phyloP scores from a whole-genome alignment of 345 rosid species.

The Salix viminalis region DNA sequence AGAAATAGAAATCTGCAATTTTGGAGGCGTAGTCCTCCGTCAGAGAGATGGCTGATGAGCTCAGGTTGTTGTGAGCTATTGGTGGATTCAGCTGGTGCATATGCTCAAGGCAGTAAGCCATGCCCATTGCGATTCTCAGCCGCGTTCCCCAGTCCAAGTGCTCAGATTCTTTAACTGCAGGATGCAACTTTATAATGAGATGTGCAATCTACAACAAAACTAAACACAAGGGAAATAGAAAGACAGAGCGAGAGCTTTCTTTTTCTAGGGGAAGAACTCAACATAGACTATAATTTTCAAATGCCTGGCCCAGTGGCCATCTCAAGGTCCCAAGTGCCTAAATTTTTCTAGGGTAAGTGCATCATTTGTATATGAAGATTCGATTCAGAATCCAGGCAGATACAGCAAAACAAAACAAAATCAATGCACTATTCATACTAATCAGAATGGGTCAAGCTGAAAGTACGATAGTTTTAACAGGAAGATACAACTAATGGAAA shows the following conservation, averaged over 20 bases:
- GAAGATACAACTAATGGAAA: background rate
- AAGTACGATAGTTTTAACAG: background rate
- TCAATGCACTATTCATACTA: background rate
- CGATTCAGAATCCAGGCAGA: background rate
- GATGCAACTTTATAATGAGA: background rate
- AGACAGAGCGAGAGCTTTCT: background rate
- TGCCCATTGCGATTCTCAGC: slow-evolving; percentile 74
- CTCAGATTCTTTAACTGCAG: slow-evolving; percentile 76
- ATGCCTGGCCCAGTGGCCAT: background rate
- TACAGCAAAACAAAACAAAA: background rate
- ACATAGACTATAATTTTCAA: background rate
- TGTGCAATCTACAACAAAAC: background rate
- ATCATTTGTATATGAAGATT: background rate
- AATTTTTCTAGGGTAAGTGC: background rate
- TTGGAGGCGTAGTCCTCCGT: slow-evolving; percentile 92
- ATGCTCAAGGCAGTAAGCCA: slow-evolving; percentile 88
- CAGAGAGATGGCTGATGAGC: slow-evolving; percentile 60
- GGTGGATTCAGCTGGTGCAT: slow-evolving; percentile 86
- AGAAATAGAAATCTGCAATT: slow-evolving; percentile 65
- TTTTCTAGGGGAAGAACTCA: background rate
- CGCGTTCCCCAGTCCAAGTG: slow-evolving; percentile 86
- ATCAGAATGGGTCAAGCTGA: too few relatives aligned
- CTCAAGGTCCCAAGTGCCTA: background rate
- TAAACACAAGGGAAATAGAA: background rate
- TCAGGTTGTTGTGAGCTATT: slow-evolving; percentile 50